These are phyloP conservation scores for Alternaria dauci DNA, from an alignment of 2,329 filamentous ascomycete species.

Conservation along the genomic window DNA sequence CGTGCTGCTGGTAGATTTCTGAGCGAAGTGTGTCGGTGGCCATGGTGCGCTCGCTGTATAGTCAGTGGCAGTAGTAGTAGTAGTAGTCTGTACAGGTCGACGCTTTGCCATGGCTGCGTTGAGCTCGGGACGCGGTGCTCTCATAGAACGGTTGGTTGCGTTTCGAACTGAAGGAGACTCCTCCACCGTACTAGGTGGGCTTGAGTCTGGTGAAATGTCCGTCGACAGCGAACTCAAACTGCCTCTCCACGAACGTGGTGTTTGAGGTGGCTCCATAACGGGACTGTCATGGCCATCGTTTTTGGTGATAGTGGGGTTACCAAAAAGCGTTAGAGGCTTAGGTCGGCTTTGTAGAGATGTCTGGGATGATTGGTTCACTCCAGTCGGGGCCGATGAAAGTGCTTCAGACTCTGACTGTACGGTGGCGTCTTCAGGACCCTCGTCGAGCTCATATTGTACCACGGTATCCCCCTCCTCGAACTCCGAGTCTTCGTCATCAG, in stretches of 20 bases:
- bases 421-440: constrained; percentile 11
- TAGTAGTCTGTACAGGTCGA: constrained; percentile 37
- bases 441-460: constrained; percentile 40
- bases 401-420: constrained; percentile 11
- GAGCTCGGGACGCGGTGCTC: constrained; percentile 50
- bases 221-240: constrained; percentile 46
- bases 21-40: constrained; percentile 48
- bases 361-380: constrained; percentile 9
- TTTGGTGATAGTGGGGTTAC: constrained; percentile 33
- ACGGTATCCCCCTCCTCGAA: constrained; percentile 50
- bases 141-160: constrained; percentile 35
- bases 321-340: constrained; percentile 14
- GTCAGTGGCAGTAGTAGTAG: constrained; percentile 50
- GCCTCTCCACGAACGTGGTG: constrained; percentile 41
- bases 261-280: constrained; percentile 35
- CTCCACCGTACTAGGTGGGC: constrained; percentile 39
- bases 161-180: constrained; percentile 50
- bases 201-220: constrained; percentile 42
- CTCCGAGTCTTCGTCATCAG: constrained; percentile 37
- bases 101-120: constrained; percentile 56
- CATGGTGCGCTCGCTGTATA: constrained; percentile 36
- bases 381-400: constrained; percentile 1
- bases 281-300: constrained; percentile 25
- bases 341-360: constrained; percentile 11
- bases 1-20: constrained; percentile 36